These are phyloP conservation scores for Vitis cinerea DNA, from an alignment of 164 flowering plant genomes.

Conservation along the genomic window DNA sequence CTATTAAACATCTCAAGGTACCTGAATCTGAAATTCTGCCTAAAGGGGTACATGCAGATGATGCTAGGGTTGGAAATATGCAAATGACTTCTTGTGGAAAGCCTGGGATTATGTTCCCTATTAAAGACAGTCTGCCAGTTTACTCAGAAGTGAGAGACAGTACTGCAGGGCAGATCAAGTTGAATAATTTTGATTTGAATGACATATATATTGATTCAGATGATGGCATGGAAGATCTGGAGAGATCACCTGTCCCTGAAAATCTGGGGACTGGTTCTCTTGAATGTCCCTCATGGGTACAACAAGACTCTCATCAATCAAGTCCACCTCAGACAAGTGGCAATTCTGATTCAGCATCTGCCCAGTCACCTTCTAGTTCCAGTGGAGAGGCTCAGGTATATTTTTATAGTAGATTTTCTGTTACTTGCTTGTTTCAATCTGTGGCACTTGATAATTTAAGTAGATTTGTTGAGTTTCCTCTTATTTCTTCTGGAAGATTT, in stretches of 20 bases:
- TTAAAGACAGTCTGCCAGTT: conserved; percentile 15
- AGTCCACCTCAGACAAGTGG: conserved; percentile 88
- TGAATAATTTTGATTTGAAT: conserved; percentile 74
- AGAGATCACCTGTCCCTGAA: conserved; percentile 30
- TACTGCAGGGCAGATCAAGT: conserved; percentile 24
- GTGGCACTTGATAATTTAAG: background rate
- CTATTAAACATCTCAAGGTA: conserved; percentile 4
- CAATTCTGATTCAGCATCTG: conserved; percentile 81
- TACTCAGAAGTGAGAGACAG: conserved; percentile 17
- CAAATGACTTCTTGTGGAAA: conserved; percentile 4
- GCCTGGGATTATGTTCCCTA: conserved; percentile 11
- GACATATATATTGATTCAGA: conserved; percentile 58
- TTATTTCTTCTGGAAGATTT: background rate
- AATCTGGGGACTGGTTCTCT: conserved; percentile 32
- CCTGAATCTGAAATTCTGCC: conserved; percentile 22
- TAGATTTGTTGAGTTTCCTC: background rate
- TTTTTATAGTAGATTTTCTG: background rate
- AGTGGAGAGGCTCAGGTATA: conserved; percentile 86
- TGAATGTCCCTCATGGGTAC: conserved; percentile 46
- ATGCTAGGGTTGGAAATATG: conserved; percentile 10
- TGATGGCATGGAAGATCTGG: conserved; percentile 52
- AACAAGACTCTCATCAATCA: conserved; percentile 43
- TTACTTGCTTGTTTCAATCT: background rate
- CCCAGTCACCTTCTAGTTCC: conserved; percentile 84
- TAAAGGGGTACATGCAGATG: conserved; percentile 16